Base-by-base conservation (phyloP, 2,329 filamentous ascomycete species). In the Nigrograna mackinnonii region DNA sequence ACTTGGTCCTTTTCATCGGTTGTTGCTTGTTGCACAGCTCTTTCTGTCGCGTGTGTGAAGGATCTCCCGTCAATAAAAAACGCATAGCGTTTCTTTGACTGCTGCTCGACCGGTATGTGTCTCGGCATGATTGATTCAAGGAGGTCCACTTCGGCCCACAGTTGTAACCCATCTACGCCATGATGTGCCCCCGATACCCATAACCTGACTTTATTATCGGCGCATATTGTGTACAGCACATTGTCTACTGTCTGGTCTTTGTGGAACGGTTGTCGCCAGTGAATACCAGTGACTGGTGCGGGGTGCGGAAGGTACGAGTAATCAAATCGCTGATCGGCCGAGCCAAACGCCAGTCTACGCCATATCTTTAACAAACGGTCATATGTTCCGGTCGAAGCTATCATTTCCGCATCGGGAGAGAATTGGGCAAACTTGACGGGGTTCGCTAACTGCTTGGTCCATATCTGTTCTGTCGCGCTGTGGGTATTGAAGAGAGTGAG, bases 321-420 rank as follows among this genome's bases (percentile, higher is more conserved):
- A 58, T 97, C 92, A 68, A 97, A 97, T 28, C 24, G 24, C 28
- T 90, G 86, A 54, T 95, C 87, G 44, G 90, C 86, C 1, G 83
- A 80, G 12, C 90, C 90, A 62, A 92, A 96, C 6, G 87, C 87
- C 18, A 95, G 74, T 39, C 92, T 82, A 50, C 91, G 83, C 94
- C 95, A 99, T 57, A 97, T 81, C 71, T 99, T 97, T 53, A 95
- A 84, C 16, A 97, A 73, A 38, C 86, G 80, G 67, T 97, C 94
- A 62, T 89, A 83, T 37, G 78, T 75, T 31, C 90, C 87, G 11
- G 87, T 81, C 1, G 89, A 91, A 14, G 91, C 92, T 39, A 97
- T 89, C 47, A 95, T 84, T 16, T 85, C 85, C 11, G 89, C 91
- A 66, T 96, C 92, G 50, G 89, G 89, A 1, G 92, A 96, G 54